A percentile compares a stretch with the other conserved stretches of the same genome.
Conservation (phyloP, 2,329 filamentous ascomycete genomes). For the Neonectria faginata region DNA sequence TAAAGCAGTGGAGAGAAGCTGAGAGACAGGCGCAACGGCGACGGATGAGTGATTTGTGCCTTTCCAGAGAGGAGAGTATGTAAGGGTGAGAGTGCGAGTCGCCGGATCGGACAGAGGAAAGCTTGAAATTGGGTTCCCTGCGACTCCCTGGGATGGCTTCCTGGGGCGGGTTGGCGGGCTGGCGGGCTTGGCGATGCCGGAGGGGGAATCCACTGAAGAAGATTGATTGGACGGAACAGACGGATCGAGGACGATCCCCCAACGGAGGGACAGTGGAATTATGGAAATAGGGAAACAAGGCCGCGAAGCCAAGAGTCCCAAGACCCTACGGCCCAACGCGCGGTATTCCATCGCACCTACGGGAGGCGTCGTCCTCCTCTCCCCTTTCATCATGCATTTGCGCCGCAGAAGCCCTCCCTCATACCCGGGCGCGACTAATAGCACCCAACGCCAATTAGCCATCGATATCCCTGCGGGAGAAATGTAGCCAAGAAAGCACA, state of each 20-base stretch:
- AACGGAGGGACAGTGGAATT: constrained; percentile 7
- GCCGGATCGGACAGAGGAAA: constrained; percentile 16
- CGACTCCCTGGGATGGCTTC: constrained; percentile 12
- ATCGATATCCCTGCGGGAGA: constrained; percentile 10
- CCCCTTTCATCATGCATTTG: background rate
- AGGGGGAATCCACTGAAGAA: constrained; percentile 17
- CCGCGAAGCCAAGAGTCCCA: constrained; percentile 11
- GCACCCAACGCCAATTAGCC: background rate
- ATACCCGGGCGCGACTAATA: background rate
- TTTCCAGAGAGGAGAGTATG: constrained; percentile 8
- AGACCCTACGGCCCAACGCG: background rate
- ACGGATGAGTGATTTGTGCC: constrained; percentile 8
- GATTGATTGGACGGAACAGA: constrained; percentile 18
- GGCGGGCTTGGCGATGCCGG: constrained; percentile 21
- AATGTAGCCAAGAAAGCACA: constrained; percentile 2
- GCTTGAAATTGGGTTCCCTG: constrained; percentile 30
- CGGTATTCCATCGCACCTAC: background rate
- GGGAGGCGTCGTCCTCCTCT: background rate
- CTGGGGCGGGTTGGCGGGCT: constrained; percentile 4
- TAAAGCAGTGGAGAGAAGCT: background rate
- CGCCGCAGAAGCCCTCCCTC: background rate
- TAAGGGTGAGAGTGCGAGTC: constrained; percentile 2
- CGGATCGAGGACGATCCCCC: constrained; percentile 15
- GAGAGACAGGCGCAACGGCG: background rate
- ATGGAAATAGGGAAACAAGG: constrained; percentile 18